A percentile compares a stretch with the other conserved stretches of the same genome.
These are phyloP conservation scores for Aspergillus hortae DNA, from an alignment of 2,329 filamentous ascomycete species.

Conservation along the genomic window DNA sequence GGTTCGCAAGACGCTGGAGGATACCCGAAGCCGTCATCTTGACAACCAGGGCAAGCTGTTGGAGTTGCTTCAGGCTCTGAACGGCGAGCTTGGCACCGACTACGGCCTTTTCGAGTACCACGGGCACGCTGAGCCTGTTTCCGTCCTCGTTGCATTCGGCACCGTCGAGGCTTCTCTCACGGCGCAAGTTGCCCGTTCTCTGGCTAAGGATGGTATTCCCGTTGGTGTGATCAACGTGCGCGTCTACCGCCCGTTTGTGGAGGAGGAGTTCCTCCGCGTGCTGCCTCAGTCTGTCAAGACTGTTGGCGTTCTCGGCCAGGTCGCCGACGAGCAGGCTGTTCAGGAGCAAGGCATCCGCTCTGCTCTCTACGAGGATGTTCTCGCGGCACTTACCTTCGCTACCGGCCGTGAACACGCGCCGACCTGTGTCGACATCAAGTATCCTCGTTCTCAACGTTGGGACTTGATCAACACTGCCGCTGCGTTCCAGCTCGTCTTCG, in stretches of 20 bases:
- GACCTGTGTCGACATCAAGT: slow-evolving; percentile 80
- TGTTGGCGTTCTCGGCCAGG: slow-evolving; percentile 86
- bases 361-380: slow-evolving; percentile 84
- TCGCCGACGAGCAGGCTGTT: slow-evolving; percentile 68
- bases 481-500: slow-evolving; percentile 44
- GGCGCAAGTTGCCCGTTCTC: slow-evolving; percentile 70
- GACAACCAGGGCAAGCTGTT: slow-evolving; percentile 70
- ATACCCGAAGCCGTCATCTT: slow-evolving; percentile 64
- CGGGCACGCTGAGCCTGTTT: slow-evolving; percentile 74
- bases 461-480: slow-evolving; percentile 47
- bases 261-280: slow-evolving; percentile 83
- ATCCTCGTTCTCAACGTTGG: slow-evolving; percentile 69
- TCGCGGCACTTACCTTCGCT: slow-evolving; percentile 79
- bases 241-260: slow-evolving; percentile 90
- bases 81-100: slow-evolving; percentile 86
- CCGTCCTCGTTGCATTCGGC: slow-evolving; percentile 87
- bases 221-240: slow-evolving; percentile 88
- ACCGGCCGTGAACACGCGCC: slow-evolving; percentile 61
- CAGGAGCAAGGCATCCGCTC: slow-evolving; percentile 75
- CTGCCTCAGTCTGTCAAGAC: slow-evolving; percentile 72
- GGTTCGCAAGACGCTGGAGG: slow-evolving; percentile 59
- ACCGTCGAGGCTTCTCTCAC: slow-evolving; percentile 85
- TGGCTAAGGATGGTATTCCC: slow-evolving; percentile 69
- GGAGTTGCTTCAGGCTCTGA: slow-evolving; percentile 70
- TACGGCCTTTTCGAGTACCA: slow-evolving; percentile 94